Evolutionary conservation across 176 grass and related monocot species (phyloP), one percentile per base, ranked within the genome.

Genomic region (Tuctoria greenei): DNA sequence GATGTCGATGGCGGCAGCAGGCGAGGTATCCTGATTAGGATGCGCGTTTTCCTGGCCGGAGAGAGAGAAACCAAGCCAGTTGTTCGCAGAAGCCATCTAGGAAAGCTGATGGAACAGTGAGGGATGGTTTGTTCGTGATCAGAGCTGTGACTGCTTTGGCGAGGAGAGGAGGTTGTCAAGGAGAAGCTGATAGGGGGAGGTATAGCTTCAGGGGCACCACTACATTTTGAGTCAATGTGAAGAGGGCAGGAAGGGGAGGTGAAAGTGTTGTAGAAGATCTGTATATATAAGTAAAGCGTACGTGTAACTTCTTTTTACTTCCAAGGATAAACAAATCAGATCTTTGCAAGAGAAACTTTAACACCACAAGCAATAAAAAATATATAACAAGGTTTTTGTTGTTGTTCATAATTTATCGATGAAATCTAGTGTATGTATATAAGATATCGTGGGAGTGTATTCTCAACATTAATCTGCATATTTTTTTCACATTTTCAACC

Each of bases 31-130:
- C 62, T 87, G 90, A 24, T 86, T 85, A 23, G 84, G 47, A 58
- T 89, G 87, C 44, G 77, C 72, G 38, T 73, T 73, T 18, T 93
- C 91, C 77, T 93, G 87, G 18, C 81, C 78, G 7, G 84, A 87
- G 51, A 93, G 84, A 11, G 91, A 93, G 81, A 93, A 93, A 37
- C 73, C 87, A 14, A 93, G 41, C 91, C 91, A 93, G 81, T 93
- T 84, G 78, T 90, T 93, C 20, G 79, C 47, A 35, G 91, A 93
- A 74, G 87, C 78, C 87, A 93, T 93, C 71, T 28, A 23, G 12
- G 40, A 36, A 17, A 64, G 14, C 24, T 28, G 81, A 36, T 79
- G 79, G 45, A 49, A 71, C 70, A 88, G 57, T 69, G 27, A 23
- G 36, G 58, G 38, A 59, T 65, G 56, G 31, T 50, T 65, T 57